Evolutionary conservation across 108 stramenopile genomes (phyloP).

Genomic region (Skeletonema tropicum): DNA sequence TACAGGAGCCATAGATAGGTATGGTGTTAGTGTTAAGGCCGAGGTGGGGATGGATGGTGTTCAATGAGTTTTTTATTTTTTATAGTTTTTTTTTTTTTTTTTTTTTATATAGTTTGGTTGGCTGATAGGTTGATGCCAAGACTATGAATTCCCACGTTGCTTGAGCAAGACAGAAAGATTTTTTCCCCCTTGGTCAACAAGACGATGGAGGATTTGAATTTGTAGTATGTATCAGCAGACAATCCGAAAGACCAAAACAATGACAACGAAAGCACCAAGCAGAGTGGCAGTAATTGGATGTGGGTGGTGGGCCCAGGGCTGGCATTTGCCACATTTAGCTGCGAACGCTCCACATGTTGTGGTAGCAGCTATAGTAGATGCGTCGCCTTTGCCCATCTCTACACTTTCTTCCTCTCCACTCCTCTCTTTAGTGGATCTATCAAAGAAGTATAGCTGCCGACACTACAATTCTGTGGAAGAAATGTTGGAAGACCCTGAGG

Average conservation of each 20-base stretch:
- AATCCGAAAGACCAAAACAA: no score
- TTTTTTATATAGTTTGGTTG: no score
- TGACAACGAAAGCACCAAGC: neutral
- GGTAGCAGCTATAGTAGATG: constrained; percentile 68
- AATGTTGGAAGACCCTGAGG: constrained; percentile 44
- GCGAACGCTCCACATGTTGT: constrained; percentile 43
- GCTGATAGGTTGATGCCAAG: neutral
- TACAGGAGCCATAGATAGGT: no score
- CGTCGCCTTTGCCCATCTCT: constrained; percentile 49
- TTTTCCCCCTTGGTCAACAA: no score
- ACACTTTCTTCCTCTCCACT: constrained; percentile 58
- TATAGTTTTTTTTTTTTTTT: no score
- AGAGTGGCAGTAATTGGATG: constrained; percentile 67
- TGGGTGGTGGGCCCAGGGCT: constrained; percentile 84
- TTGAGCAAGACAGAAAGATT: neutral
- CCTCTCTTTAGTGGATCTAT: constrained; percentile 54
- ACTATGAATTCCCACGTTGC: neutral
- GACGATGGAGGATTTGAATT: no score
- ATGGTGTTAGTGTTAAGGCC: no score
- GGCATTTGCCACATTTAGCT: constrained; percentile 72
- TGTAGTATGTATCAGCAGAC: no score
- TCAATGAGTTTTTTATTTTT: no score
- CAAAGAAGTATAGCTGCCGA: constrained; percentile 55
- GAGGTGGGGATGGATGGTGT: no score
- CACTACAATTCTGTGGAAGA: constrained; percentile 59